These are phyloP conservation scores for Geotrichum europaeum DNA, from an alignment of 1,139 yeast species.

Conservation along the genomic window DNA sequence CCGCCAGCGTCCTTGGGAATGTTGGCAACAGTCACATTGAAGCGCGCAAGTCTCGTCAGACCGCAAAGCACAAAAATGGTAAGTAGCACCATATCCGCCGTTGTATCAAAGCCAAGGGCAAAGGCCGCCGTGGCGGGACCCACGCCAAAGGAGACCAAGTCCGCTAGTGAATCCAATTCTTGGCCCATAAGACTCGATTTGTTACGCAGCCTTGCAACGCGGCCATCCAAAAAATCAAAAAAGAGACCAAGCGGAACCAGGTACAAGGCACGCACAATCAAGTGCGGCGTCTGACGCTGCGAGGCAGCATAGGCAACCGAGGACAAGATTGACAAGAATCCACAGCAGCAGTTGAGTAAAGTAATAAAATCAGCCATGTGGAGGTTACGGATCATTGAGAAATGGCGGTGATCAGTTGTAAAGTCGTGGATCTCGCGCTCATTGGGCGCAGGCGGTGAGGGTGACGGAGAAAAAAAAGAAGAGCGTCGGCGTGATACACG, in stretches of 20 bases:
- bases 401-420: constrained; percentile 66
- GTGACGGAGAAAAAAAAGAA: constrained; percentile 35
- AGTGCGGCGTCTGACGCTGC: constrained; percentile 31
- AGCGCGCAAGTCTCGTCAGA: constrained; percentile 85
- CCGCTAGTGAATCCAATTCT: constrained; percentile 94
- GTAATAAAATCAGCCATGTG: constrained; percentile 97
- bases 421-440: constrained; percentile 71
- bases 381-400: constrained; percentile 42
- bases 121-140: constrained; percentile 93
- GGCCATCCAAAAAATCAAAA: constrained; percentile 93
- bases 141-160: constrained; percentile 85
- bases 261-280: constrained; percentile 83
- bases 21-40: constrained; percentile 87
- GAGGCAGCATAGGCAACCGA: constrained; percentile 59
- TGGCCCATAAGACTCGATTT: constrained; percentile 94
- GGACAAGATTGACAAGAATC: constrained; percentile 83
- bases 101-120: constrained; percentile 80
- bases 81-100: constrained; percentile 68
- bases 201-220: constrained; percentile 91
- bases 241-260: constrained; percentile 84
- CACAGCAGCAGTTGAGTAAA: constrained; percentile 68
- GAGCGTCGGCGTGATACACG: constrained; percentile 25
- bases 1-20: constrained; percentile 82
- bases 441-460: constrained; percentile 36
- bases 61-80: constrained; percentile 91